Evolutionary conservation across 1,139 yeast species (phyloP).

Genomic region (Debaryomyces coudertii): DNA sequence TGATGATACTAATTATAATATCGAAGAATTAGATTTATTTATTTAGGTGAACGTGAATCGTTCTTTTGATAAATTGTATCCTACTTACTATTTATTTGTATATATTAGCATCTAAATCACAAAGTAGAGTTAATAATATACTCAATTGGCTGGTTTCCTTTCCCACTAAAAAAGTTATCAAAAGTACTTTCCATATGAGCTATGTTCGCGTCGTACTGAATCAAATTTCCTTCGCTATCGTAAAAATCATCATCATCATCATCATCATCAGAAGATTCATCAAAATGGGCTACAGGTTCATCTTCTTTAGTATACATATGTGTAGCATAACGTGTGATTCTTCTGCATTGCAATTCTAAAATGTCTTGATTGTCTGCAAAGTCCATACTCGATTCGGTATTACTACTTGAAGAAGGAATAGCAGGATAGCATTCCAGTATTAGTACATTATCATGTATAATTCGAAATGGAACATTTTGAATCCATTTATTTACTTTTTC

Average conservation of each 20-base stretch:
- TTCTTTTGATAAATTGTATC: background rate
- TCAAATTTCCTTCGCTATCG: conserved; percentile 14
- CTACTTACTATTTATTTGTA: background rate
- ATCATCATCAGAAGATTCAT: conserved; percentile 13
- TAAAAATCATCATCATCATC: conserved; percentile 15
- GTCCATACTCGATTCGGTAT: conserved; percentile 23
- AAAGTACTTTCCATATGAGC: conserved; percentile 11
- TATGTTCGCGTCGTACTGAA: conserved; percentile 12
- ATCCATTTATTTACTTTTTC: conserved; percentile 72
- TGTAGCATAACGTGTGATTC: conserved; percentile 50
- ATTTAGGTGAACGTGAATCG: conserved; percentile 19
- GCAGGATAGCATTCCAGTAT: conserved; percentile 50
- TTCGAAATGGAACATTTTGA: conserved; percentile 50
- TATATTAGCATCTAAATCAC: conserved; percentile 6
- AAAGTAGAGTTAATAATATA: conserved; percentile 14
- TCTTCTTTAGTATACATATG: conserved; percentile 42
- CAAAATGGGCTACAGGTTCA: conserved; percentile 22
- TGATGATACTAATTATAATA: conserved; percentile 21
- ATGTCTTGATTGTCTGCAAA: conserved; percentile 40
- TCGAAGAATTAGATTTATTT: conserved; percentile 44
- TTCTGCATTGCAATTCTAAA: conserved; percentile 54
- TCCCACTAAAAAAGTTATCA: conserved; percentile 8
- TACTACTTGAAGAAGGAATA: conserved; percentile 26
- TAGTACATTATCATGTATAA: conserved; percentile 23
- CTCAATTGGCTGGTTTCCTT: conserved; percentile 11